Evolutionary conservation across 768 basidiomycete species (phyloP).

Genomic region (Coprinopsis marcescibilis): DNA sequence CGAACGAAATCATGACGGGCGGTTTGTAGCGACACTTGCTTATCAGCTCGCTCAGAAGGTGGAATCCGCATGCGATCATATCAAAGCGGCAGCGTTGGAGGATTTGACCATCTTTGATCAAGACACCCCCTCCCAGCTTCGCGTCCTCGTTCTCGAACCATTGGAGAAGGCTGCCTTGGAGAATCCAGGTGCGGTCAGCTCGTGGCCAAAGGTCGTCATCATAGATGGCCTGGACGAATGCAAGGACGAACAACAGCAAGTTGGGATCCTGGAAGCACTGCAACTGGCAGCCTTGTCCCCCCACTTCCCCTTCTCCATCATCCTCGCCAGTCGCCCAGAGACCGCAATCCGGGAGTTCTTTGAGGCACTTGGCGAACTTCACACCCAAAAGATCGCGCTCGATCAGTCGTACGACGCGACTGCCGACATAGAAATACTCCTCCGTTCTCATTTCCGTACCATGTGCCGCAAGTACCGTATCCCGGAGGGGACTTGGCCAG

Average conservation of each 20-base stretch:
- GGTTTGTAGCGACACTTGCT: conserved; percentile 3
- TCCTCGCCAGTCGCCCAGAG: conserved; percentile 11
- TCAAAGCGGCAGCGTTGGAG: not conserved
- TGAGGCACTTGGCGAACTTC: not conserved
- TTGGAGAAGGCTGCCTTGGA: too few species aligned
- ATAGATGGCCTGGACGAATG: conserved; percentile 14
- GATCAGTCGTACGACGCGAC: conserved; percentile 6
- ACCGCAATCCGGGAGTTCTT: conserved; percentile 1
- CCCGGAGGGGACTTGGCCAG: not conserved
- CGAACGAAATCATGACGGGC: not conserved
- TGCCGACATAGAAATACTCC: conserved; percentile 1
- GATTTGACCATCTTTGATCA: conserved; percentile 1
- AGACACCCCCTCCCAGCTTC: not conserved
- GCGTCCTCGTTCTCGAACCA: not conserved
- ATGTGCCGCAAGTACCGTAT: conserved; percentile 4
- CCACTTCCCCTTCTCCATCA: conserved; percentile 3
- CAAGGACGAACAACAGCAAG: not conserved
- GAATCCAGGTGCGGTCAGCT: not conserved
- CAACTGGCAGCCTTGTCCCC: not conserved
- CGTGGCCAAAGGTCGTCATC: conserved; percentile 2
- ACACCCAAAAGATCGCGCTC: not conserved
- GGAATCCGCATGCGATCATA: not conserved
- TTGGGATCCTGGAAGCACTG: conserved; percentile 5
- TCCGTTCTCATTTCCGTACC: not conserved
- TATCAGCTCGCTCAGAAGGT: conserved; percentile 1